Conservation (phyloP, 2,329 filamentous ascomycete species). For the Calonectria henricotiae region DNA sequence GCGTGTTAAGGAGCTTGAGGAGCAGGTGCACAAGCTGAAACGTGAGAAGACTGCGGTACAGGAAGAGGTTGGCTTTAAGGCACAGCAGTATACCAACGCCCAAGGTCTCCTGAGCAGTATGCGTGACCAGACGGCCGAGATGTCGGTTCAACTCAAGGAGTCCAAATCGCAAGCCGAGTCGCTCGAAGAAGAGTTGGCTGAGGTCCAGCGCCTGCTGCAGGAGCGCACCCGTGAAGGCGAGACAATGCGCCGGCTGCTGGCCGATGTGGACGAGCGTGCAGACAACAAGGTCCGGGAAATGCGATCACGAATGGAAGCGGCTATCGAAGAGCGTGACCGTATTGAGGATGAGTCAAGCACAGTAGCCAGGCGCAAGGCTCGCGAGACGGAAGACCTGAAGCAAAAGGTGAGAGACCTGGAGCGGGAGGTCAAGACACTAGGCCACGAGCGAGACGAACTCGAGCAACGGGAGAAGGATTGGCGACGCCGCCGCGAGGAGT, state of each 20-base stretch:
- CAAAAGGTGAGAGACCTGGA: constrained; percentile 86
- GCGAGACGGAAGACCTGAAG: constrained; percentile 91
- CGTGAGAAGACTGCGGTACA: constrained; percentile 78
- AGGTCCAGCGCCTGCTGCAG: constrained; percentile 87
- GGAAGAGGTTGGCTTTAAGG: constrained; percentile 88
- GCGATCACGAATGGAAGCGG: constrained; percentile 88
- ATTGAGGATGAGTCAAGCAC: constrained; percentile 92
- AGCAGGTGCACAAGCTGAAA: constrained; percentile 78
- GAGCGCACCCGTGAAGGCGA: constrained; percentile 94
- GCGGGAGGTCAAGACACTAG: constrained; percentile 79
- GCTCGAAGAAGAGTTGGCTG: constrained; percentile 91
- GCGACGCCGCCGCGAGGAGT: constrained; percentile 80
- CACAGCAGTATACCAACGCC: constrained; percentile 87
- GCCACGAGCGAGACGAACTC: constrained; percentile 84
- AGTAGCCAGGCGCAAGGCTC: constrained; percentile 80
- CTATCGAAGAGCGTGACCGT: constrained; percentile 93
- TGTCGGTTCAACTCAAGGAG: constrained; percentile 93
- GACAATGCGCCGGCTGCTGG: constrained; percentile 91
- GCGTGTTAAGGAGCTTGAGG: constrained; percentile 78
- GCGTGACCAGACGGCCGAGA: constrained; percentile 92
- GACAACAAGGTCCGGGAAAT: constrained; percentile 90
- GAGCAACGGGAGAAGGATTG: constrained; percentile 82
- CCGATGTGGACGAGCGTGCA: constrained; percentile 87
- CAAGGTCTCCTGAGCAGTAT: constrained; percentile 91
- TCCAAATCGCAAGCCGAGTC: constrained; percentile 85